A percentile compares a stretch with the other conserved stretches of the same genome.
Evolutionary conservation across 2,329 filamentous ascomycete genomes (phyloP).

Genomic region (Neofusicoccum laricinum): DNA sequence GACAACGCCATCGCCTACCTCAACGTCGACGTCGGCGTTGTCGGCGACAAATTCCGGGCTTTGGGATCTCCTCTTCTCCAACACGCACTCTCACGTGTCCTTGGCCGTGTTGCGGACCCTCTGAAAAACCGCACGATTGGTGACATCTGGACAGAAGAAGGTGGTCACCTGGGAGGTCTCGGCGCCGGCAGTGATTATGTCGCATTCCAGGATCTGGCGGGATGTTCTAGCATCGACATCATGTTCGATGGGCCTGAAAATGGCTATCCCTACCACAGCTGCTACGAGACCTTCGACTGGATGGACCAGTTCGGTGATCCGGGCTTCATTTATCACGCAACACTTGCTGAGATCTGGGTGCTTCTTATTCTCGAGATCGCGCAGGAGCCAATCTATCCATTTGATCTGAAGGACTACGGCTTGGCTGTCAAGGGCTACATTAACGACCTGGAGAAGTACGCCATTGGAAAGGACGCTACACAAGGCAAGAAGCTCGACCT

Average conservation of each 20-base stretch:
- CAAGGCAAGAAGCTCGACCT: constrained; percentile 47
- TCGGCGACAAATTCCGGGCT: constrained; percentile 71
- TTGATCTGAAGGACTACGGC: constrained; percentile 75
- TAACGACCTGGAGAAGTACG: constrained; percentile 64
- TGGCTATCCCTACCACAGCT: constrained; percentile 71
- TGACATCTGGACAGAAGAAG: constrained; percentile 69
- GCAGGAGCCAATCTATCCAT: constrained; percentile 77
- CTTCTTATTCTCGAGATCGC: constrained; percentile 82
- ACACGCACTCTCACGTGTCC: constrained; percentile 66
- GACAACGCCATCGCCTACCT: constrained; percentile 79
- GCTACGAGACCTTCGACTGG: constrained; percentile 88
- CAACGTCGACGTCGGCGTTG: constrained; percentile 83
- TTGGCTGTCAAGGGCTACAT: constrained; percentile 63
- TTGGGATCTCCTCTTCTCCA: constrained; percentile 78
- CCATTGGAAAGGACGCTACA: constrained; percentile 46
- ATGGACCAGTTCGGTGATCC: constrained; percentile 79
- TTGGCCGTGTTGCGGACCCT: constrained; percentile 74
- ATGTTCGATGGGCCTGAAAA: constrained; percentile 63
- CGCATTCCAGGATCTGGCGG: constrained; percentile 87
- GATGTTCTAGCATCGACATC: constrained; percentile 83
- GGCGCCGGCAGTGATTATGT: constrained; percentile 80
- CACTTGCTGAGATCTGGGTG: constrained; percentile 75
- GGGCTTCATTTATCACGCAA: constrained; percentile 73
- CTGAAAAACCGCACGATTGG: constrained; percentile 67
- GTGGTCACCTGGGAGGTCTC: constrained; percentile 61